Base-by-base conservation (phyloP, 2,329 filamentous ascomycete species). In the Colletotrichum tropicicola region DNA sequence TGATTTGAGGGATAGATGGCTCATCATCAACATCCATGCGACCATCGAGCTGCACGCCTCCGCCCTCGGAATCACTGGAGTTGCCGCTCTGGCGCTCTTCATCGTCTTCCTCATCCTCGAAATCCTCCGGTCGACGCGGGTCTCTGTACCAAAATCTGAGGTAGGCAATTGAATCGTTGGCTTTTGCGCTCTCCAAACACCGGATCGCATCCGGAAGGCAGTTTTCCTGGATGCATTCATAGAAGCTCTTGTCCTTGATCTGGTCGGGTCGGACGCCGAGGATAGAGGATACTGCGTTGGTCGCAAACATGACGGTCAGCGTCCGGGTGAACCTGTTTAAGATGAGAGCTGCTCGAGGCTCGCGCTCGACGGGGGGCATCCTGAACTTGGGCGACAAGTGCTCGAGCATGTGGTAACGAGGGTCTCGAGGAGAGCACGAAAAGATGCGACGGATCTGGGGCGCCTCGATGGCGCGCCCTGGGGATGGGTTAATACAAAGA, bases 121-220 rank as follows among this genome's bases (percentile, higher is more conserved):
- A 78, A 53, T 87, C 83, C 58, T 86, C 84, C 27, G 83, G 84
- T 59, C 85, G 81, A 28, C 90, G 84, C 17, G 92, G 92, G 73
- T 96, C 91, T 56, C 92, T 86, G 72, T 92, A 95, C 86, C 89
- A 92, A 75, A 97, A 97, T 17, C 93, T 91, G 64, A 97, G 82
- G 72, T 97, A 97, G 2, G 93, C 93, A 71, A 97, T 96, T 2
- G 93, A 97, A 74, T 97, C 92, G 71, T 97, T 97, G 27, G 91
- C 91, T 75, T 97, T 97, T 21, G 93, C 93, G 69, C 91, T 91
- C 76, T 97, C 93, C 30, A 97, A 78, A 71, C 91, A 94, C 67
- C 88, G 87, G 32, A 95, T 88, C 4, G 92, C 92, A 70, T 96
- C 92, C 8, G 86, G 81, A 27, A 96, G 81, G 70, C 92, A 96